Evolutionary conservation across 495 filamentous ascomycete genomes (phyloP), one percentile per base, ranked within the genome.

Genomic region (Pyronema omphalodes): DNA sequence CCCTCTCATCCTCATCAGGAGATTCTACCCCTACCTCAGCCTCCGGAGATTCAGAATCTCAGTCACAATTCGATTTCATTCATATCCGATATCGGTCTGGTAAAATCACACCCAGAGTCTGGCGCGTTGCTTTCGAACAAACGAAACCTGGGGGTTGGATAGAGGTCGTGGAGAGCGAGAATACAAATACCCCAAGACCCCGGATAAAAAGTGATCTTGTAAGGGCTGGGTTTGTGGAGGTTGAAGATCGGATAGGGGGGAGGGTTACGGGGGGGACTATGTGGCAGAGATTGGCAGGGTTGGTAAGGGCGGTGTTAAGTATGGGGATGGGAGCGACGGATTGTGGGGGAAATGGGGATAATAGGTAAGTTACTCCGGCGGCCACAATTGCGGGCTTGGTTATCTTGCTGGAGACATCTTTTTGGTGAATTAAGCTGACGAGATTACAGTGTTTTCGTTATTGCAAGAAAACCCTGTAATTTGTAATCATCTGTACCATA

Each of bases 101-200:
- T n/a, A 59, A 55, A 35, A 63, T 63, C 34, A 54, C 60, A 37
- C 44, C 60, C 17, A 56, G 53, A 41, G 62, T 63, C 50, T 63
- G 63, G 56, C 62, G 61, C 52, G 44, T 64, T 17, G 61, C 60
- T 34, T 64, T 64, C 51, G 60, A 64, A 37, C 61, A 64, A 50
- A 64, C 61, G 12, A 64, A 64, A 44, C 60, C 61, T 14, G 61
- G 61, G 19, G 61, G 61, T 11, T 64, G 61, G 61, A 64, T 64
- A 17, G 61, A 64, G 35, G 61, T 64, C 14, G 61, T 64, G 19
- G 61, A 64, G 53, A 64, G 55, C 56, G 40, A 54, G 53, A n/a
- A 47, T 55, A 36, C 41, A 41, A 40, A 60, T 59, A 53, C 51
- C 52, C 37, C 40, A 17, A 15, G 23, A 7, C 41, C n/a, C 45